Conservation (phyloP, 768 basidiomycete genomes). For the Russula virescens region DNA sequence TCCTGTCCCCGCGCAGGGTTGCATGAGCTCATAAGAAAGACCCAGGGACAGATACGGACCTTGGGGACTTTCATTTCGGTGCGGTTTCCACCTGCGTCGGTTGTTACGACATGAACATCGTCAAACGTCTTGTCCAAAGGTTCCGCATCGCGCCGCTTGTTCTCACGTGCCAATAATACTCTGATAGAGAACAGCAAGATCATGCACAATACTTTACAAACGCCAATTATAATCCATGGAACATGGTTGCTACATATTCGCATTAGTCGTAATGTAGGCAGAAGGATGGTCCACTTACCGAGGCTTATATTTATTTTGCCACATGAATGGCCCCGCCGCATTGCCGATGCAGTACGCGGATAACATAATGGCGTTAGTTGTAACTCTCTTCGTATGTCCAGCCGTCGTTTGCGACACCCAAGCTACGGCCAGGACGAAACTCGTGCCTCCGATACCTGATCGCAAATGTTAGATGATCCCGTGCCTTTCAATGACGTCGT, state of each 20-base stretch:
- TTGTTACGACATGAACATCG: slow-evolving; percentile 53
- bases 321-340: slow-evolving; percentile 68
- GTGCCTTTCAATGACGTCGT: background rate
- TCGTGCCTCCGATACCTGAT: slow-evolving; percentile 46
- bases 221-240: slow-evolving; percentile 72
- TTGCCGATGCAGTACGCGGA: slow-evolving; percentile 66
- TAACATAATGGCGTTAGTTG: slow-evolving; percentile 67
- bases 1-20: slow-evolving; percentile 40
- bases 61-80: slow-evolving; percentile 59
- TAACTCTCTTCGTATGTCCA: slow-evolving; percentile 68
- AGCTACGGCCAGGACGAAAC: slow-evolving; percentile 54
- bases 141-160: slow-evolving; percentile 56
- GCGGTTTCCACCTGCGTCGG: slow-evolving; percentile 43
- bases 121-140: slow-evolving; percentile 49
- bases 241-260: slow-evolving; percentile 51
- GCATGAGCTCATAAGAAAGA: background rate
- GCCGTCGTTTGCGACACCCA: slow-evolving; percentile 65
- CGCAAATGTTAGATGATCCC: background rate
- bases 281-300: slow-evolving; percentile 45
- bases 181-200: slow-evolving; percentile 46
- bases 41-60: slow-evolving; percentile 35
- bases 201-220: slow-evolving; percentile 55
- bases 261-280: background rate
- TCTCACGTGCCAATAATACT: slow-evolving; percentile 50
- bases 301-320: slow-evolving; percentile 62